Conservation (phyloP, 306 rosid species). For the Quillaja saponaria region DNA sequence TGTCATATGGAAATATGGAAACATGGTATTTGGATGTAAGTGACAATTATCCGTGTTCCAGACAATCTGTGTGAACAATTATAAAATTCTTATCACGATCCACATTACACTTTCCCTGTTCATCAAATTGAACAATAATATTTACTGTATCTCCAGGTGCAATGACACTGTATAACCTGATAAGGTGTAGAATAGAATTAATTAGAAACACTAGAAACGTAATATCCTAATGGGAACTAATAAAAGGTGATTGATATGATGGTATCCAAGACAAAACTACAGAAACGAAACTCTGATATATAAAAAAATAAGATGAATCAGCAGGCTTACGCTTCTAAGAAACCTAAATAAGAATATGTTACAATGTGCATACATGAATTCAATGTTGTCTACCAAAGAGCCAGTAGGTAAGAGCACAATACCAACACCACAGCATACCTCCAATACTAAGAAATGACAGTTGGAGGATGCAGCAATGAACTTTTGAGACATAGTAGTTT, state of each 20-base stretch:
- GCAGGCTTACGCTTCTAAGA: conserved; percentile 53
- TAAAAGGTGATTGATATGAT: too few species aligned
- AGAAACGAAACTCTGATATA: not conserved
- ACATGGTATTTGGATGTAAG: conserved; percentile 16
- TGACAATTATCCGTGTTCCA: conserved; percentile 81
- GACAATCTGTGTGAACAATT: conserved; percentile 83
- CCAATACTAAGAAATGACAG: conserved; percentile 74
- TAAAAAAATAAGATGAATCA: conserved; percentile 39
- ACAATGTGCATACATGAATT: conserved; percentile 22
- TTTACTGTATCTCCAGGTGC: conserved; percentile 90
- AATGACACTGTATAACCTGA: conserved; percentile 72
- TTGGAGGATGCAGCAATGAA: conserved; percentile 22
- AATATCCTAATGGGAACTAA: conserved; percentile 17
- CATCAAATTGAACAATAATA: conserved; percentile 76
- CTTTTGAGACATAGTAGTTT: conserved; percentile 22
- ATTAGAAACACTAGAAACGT: conserved; percentile 28
- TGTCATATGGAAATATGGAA: conserved; percentile 6
- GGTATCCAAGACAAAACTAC: too few species aligned
- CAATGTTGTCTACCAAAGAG: conserved; percentile 5
- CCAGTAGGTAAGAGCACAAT: conserved; percentile 15
- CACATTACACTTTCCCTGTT: conserved; percentile 65
- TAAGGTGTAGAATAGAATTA: conserved; percentile 28
- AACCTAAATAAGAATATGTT: conserved; percentile 49
- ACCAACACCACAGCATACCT: conserved; percentile 55
- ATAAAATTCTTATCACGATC: conserved; percentile 66